phyloP scores from a whole-genome alignment of 163 green algal species.

The Scenedesmus sp. region DNA sequence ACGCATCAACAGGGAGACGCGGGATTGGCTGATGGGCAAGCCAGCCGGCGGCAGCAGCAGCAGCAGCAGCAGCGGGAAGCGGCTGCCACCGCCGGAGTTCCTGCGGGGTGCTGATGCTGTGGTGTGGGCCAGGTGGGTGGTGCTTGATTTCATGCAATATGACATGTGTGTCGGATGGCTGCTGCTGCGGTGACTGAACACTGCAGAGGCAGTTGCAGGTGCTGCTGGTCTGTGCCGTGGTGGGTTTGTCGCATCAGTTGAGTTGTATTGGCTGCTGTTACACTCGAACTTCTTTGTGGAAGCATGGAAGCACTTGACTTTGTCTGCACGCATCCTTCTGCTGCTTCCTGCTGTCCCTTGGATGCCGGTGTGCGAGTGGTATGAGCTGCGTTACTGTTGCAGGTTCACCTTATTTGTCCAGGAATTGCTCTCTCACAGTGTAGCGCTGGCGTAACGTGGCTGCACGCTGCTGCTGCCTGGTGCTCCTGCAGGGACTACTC shows the following conservation, averaged over 20 bases:
- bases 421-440: too few relatives aligned
- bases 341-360: too few relatives aligned
- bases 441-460: too few relatives aligned
- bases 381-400: not conserved
- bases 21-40: constrained; percentile 45
- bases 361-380: not conserved
- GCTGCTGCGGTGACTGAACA: too few relatives aligned
- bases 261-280: too few relatives aligned
- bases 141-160: not conserved
- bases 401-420: too few relatives aligned
- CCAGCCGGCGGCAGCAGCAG: constrained; percentile 4
- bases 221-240: too few relatives aligned
- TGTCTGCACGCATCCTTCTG: too few relatives aligned
- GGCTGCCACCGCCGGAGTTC: constrained; percentile 59
- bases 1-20: constrained; percentile 78
- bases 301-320: too few relatives aligned
- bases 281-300: too few relatives aligned
- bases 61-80: constrained; percentile 23
- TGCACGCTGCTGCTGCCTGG: not conserved
- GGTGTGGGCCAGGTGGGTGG: constrained; percentile 81
- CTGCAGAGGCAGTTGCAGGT: too few relatives aligned
- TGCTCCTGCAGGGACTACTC: constrained; percentile 78
- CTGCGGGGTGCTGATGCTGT: constrained; percentile 77
- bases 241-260: too few relatives aligned
- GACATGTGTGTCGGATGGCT: not conserved